A percentile compares a stretch with the other conserved stretches of the same genome.
Conservation (phyloP, 2,329 filamentous ascomycete genomes). For the Exophiala bonariae region DNA sequence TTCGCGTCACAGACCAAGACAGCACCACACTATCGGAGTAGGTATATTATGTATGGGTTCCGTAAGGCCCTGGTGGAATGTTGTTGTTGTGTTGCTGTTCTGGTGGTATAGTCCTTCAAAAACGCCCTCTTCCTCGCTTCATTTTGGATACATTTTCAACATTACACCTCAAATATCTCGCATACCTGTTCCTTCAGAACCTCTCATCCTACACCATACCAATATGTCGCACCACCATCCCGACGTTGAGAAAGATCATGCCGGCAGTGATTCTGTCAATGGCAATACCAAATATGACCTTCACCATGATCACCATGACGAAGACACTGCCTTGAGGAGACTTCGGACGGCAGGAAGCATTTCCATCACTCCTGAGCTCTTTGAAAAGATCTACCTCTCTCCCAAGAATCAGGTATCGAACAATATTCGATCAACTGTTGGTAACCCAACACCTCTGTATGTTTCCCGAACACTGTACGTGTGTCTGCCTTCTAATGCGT, state of each 20-base stretch:
- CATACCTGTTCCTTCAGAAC: slow-evolving; percentile 1
- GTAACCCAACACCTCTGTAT: slow-evolving; percentile 37
- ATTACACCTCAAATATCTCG: not conserved
- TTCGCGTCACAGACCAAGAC: slow-evolving; percentile 16
- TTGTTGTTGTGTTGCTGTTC: not conserved
- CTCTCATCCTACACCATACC: not conserved
- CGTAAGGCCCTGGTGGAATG: no score
- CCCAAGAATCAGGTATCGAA: slow-evolving; percentile 35
- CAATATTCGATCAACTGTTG: slow-evolving; percentile 32
- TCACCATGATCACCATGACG: slow-evolving; percentile 28
- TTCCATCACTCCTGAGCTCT: slow-evolving; percentile 35
- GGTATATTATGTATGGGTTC: slow-evolving; percentile 16
- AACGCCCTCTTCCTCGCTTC: not conserved
- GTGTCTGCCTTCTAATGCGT: slow-evolving; percentile 6
- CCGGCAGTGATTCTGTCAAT: slow-evolving; percentile 26
- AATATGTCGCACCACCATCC: slow-evolving; percentile 22
- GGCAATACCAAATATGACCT: slow-evolving; percentile 26
- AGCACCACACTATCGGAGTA: not conserved
- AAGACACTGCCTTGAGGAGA: slow-evolving; percentile 38
- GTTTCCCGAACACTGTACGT: not conserved
- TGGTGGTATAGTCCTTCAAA: not conserved
- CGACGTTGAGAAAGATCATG: slow-evolving; percentile 30
- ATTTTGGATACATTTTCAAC: not conserved
- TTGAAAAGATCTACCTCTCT: slow-evolving; percentile 37
- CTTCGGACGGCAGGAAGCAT: slow-evolving; percentile 54